Percentiles rank a stretch among this genome's conserved stretches.
These are phyloP conservation scores for Rhodotorula paludigena DNA, from an alignment of 768 basidiomycete species.

Conservation along the genomic window DNA sequence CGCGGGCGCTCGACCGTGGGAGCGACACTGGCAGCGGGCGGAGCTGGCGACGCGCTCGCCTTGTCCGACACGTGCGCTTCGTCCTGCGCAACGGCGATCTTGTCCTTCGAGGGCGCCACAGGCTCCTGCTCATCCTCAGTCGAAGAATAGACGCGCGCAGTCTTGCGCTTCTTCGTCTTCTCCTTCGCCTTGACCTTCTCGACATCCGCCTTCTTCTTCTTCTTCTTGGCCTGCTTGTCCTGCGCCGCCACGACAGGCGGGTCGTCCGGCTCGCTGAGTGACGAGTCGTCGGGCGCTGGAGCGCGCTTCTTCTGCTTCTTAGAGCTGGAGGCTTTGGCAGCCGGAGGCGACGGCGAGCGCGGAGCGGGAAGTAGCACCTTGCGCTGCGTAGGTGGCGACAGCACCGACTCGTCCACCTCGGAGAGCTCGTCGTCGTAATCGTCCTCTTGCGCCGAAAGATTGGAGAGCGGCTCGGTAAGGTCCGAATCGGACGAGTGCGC, in stretches of 20 bases:
- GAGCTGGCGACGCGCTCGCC: not conserved
- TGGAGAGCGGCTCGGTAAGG: constrained; percentile 37
- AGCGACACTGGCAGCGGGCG: not conserved
- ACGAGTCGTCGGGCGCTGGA: not conserved
- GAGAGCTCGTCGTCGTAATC: constrained; percentile 1
- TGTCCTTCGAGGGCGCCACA: not conserved
- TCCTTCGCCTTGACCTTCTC: not conserved
- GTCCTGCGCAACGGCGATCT: not conserved
- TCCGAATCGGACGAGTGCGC: constrained; percentile 30
- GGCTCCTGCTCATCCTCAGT: not conserved
- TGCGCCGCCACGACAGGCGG: not conserved
- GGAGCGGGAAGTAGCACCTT: not conserved
- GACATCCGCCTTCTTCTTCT: not conserved
- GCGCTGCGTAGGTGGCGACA: not conserved
- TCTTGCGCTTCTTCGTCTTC: constrained; percentile 23
- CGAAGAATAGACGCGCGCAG: constrained; percentile 8
- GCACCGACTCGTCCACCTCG: constrained; percentile 5
- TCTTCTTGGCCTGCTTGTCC: not conserved
- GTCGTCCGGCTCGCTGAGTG: constrained; percentile 14
- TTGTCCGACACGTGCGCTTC: not conserved
- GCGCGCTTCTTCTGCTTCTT: constrained; percentile 16
- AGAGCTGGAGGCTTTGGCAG: not conserved
- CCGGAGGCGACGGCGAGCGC: not conserved
- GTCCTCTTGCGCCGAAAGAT: constrained; percentile 26
- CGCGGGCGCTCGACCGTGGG: not conserved